These are phyloP conservation scores for Apostasia ramifera DNA, from an alignment of 106 monocot species.

Conservation along the genomic window DNA sequence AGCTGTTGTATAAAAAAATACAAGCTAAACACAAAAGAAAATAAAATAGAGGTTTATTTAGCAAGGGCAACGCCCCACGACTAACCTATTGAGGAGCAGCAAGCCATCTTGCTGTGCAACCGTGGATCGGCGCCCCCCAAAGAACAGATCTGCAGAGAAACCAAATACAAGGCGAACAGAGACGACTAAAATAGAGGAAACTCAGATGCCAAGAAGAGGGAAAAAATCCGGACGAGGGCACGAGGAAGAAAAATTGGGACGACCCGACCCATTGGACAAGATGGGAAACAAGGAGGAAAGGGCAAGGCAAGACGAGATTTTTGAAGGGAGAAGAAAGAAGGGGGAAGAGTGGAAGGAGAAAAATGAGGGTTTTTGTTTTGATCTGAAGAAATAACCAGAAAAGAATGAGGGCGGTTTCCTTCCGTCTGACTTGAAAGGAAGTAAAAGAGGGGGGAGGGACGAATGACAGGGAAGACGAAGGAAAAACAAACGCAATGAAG, in stretches of 20 bases:
- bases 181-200: slow-evolving; percentile 2
- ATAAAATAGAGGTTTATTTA: neutral
- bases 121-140: neutral
- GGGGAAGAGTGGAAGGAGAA: neutral
- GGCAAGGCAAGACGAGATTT: slow-evolving; percentile 3
- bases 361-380: slow-evolving; percentile 32
- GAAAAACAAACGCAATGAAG: neutral
- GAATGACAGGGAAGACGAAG: too few species aligned
- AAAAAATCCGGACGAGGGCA: slow-evolving; percentile 2
- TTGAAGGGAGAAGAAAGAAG: neutral
- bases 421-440: neutral
- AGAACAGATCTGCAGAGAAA: slow-evolving; percentile 1
- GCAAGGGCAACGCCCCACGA: neutral
- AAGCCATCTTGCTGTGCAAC: neutral
- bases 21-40: neutral
- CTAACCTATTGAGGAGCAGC: slow-evolving; percentile 10
- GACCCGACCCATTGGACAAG: neutral
- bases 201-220: slow-evolving; percentile 2
- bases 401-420: neutral
- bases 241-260: neutral
- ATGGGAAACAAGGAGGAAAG: neutral
- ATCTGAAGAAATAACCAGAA: slow-evolving; percentile 7
- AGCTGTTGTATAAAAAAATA: neutral
- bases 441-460: too few species aligned
- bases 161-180: neutral